phyloP scores from a whole-genome alignment of 1,284 basidiomycete species.

The Ustanciosporium gigantosporum region DNA sequence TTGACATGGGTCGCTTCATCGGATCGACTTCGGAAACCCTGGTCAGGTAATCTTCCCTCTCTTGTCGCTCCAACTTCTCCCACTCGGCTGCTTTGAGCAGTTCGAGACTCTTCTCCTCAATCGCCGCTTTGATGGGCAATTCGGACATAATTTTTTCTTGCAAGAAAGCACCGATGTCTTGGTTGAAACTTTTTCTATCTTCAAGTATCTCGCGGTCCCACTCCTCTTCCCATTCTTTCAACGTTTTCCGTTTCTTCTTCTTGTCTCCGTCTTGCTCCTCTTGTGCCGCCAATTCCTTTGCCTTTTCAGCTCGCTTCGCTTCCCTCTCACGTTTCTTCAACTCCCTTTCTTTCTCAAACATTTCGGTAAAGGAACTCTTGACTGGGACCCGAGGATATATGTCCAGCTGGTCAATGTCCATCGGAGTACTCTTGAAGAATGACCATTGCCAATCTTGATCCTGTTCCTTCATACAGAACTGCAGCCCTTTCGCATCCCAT shows the following conservation, averaged over 20 bases:
- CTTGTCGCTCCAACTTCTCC: slow-evolving; percentile 21
- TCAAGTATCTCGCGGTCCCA: not conserved
- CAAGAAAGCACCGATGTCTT: slow-evolving; percentile 10
- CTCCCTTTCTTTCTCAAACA: slow-evolving; percentile 11
- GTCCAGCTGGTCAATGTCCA: slow-evolving; percentile 14
- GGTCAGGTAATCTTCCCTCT: slow-evolving; percentile 17
- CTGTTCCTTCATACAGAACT: slow-evolving; percentile 28
- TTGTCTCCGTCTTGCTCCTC: not conserved
- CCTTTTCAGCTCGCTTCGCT: not conserved
- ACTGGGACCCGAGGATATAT: slow-evolving; percentile 19
- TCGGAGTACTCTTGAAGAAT: slow-evolving; percentile 1
- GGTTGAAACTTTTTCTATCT: not conserved
- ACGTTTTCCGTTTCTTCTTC: slow-evolving; percentile 1
- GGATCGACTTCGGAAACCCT: slow-evolving; percentile 3
- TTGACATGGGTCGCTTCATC: not conserved
- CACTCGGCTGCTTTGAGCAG: slow-evolving; percentile 17
- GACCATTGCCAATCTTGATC: slow-evolving; percentile 23
- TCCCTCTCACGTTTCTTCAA: slow-evolving; percentile 1
- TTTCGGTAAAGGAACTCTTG: slow-evolving; percentile 14
- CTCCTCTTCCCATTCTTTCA: slow-evolving; percentile 9
- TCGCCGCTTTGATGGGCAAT: slow-evolving; percentile 8
- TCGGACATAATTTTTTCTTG: slow-evolving; percentile 17
- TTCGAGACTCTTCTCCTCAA: slow-evolving; percentile 14
- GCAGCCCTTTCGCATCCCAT: slow-evolving; percentile 21
- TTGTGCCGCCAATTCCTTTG: not conserved